A percentile compares a stretch with the other conserved stretches of the same genome.
These are phyloP conservation scores for Mitragyna speciosa DNA, from an alignment of 257 asterid genomes.

Conservation along the genomic window DNA sequence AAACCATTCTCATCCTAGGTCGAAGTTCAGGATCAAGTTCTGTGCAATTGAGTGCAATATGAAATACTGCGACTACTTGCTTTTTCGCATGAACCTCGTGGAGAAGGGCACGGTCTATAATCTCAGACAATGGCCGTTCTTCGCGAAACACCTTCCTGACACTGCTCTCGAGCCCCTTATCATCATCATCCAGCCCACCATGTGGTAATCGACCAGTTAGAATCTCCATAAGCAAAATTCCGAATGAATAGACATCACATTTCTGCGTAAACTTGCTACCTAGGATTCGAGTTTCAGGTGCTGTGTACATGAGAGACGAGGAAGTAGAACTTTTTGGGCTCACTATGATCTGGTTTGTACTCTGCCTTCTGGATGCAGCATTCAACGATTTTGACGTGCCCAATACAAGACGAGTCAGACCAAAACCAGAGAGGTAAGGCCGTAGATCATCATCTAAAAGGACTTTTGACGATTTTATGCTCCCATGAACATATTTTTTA, in stretches of 20 bases:
- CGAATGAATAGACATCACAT: slow-evolving; percentile 79
- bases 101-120: slow-evolving; percentile 69
- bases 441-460: slow-evolving; percentile 80
- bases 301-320: slow-evolving; percentile 38
- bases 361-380: slow-evolving; percentile 40
- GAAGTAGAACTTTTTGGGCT: slow-evolving; percentile 36
- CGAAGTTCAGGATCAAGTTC: slow-evolving; percentile 80
- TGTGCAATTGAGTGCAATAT: slow-evolving; percentile 72
- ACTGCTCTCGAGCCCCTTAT: slow-evolving; percentile 59
- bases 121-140: slow-evolving; percentile 73
- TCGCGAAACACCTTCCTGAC: slow-evolving; percentile 76
- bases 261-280: slow-evolving; percentile 63
- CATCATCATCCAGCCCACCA: slow-evolving; percentile 36
- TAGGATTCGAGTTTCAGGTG: slow-evolving; percentile 62
- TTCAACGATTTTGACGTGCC: slow-evolving; percentile 40
- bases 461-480: slow-evolving; percentile 73
- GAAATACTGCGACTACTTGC: slow-evolving; percentile 85
- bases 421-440: slow-evolving; percentile 79
- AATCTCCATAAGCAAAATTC: slow-evolving; percentile 73
- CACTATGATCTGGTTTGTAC: slow-evolving; percentile 25
- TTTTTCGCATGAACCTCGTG: slow-evolving; percentile 85
- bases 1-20: slow-evolving; percentile 84
- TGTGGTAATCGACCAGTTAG: slow-evolving; percentile 68
- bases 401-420: slow-evolving; percentile 61
- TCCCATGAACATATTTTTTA: slow-evolving; percentile 68